A percentile compares a stretch with the other conserved stretches of the same genome.
Evolutionary conservation across 768 basidiomycete genomes (phyloP).

Genomic region (Lyophyllum atratum): DNA sequence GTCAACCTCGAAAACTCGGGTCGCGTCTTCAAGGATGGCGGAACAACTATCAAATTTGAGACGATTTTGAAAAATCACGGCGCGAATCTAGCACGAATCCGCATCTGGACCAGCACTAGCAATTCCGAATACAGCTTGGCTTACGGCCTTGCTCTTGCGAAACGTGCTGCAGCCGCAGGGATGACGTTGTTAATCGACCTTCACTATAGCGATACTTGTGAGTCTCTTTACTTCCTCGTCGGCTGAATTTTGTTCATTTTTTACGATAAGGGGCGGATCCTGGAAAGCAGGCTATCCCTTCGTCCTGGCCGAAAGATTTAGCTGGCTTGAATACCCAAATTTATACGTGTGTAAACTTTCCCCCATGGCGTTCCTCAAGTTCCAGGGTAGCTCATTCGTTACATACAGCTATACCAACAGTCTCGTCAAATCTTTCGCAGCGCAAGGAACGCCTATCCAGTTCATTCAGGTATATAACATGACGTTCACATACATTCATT

Average conservation of each 20-base stretch:
- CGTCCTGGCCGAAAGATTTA: constrained; percentile 53
- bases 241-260: background rate
- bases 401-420: constrained; percentile 48
- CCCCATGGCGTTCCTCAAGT: background rate
- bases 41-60: constrained; percentile 43
- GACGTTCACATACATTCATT: background rate
- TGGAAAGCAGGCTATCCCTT: constrained; percentile 59
- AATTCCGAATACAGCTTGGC: constrained; percentile 48
- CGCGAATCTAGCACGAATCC: constrained; percentile 57
- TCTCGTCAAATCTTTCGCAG: constrained; percentile 51
- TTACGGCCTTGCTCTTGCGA: constrained; percentile 55
- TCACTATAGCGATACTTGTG: constrained; percentile 68
- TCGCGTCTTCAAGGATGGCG: constrained; percentile 43
- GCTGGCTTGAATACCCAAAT: constrained; percentile 57
- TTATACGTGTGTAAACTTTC: constrained; percentile 48
- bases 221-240: constrained; percentile 8
- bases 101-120: constrained; percentile 65
- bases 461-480: constrained; percentile 44
- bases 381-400: background rate
- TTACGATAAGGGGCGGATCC: constrained; percentile 59
- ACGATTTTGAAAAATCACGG: constrained; percentile 56
- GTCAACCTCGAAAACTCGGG: constrained; percentile 53
- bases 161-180: constrained; percentile 56
- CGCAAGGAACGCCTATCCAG: constrained; percentile 54
- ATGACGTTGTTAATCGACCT: constrained; percentile 58